A percentile compares a stretch with the other conserved stretches of the same genome.
Evolutionary conservation across 225 moss, liverwort and hornwort species (phyloP).

Genomic region (Bryoerythrophyllum caledonicum): DNA sequence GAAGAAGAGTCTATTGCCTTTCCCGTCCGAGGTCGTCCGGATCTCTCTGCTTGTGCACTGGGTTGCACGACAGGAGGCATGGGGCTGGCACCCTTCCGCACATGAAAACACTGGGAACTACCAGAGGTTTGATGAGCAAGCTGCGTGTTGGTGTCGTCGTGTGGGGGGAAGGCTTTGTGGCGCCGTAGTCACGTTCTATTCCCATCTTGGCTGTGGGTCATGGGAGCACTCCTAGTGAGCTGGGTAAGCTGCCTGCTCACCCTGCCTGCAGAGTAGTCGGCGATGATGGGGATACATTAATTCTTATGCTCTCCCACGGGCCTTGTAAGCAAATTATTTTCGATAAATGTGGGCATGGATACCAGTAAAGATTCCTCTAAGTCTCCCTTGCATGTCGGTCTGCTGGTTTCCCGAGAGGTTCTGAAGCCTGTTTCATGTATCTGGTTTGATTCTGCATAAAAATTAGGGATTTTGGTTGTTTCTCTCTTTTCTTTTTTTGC

Average conservation of each 20-base stretch:
- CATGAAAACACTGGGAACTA: background rate
- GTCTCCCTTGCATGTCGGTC: background rate
- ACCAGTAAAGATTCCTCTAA: background rate
- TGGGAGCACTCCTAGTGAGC: constrained; percentile 11
- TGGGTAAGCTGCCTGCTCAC: constrained; percentile 5
- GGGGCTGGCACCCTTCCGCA: constrained; percentile 10
- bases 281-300: constrained; percentile 23
- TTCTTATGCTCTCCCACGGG: constrained; percentile 17
- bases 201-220: constrained; percentile 12
- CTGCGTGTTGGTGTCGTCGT: constrained; percentile 3
- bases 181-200: constrained; percentile 9
- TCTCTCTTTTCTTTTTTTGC: no score
- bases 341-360: constrained; percentile 26
- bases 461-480: no score
- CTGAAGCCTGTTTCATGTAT: background rate
- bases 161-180: constrained; percentile 3
- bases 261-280: constrained; percentile 27
- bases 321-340: constrained; percentile 31
- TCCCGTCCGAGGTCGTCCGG: background rate
- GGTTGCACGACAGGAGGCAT: constrained; percentile 16
- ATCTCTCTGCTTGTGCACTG: constrained; percentile 24
- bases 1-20: constrained; percentile 15
- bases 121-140: constrained; percentile 27
- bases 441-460: background rate
- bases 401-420: background rate